These are phyloP conservation scores for Vishniacozyma victoriae DNA, from an alignment of 768 basidiomycete genomes.

Conservation along the genomic window DNA sequence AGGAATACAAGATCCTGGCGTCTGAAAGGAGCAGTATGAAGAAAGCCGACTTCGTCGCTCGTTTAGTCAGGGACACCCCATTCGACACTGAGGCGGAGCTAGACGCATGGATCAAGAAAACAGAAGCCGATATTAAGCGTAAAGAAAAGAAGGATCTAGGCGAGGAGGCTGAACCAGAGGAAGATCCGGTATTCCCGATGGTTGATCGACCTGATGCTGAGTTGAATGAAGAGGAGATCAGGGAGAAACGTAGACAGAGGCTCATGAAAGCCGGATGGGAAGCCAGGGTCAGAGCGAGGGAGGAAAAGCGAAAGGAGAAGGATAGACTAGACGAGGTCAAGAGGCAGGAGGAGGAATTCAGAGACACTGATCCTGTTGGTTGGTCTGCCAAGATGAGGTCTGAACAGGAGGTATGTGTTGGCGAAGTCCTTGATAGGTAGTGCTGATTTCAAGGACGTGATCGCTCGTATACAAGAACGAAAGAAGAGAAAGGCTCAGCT, in stretches of 20 bases:
- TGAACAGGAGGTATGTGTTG: conserved; percentile 67
- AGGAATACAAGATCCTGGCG: conserved; percentile 51
- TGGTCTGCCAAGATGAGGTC: conserved; percentile 70
- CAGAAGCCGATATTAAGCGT: conserved; percentile 70
- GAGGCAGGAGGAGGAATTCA: conserved; percentile 63
- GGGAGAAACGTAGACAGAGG: conserved; percentile 90
- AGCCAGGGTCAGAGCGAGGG: conserved; percentile 71
- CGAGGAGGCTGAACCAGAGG: conserved; percentile 61
- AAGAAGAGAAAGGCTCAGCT: conserved; percentile 71
- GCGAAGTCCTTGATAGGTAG: background rate
- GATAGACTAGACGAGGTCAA: conserved; percentile 48
- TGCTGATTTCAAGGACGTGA: conserved; percentile 57
- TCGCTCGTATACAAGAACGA: conserved; percentile 79
- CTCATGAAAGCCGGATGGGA: conserved; percentile 91
- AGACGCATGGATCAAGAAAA: conserved; percentile 64
- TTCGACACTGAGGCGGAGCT: conserved; percentile 54
- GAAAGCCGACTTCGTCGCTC: conserved; percentile 64
- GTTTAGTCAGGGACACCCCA: conserved; percentile 52
- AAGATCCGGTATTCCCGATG: conserved; percentile 75
- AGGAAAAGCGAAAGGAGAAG: conserved; percentile 80
- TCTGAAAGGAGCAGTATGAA: conserved; percentile 39
- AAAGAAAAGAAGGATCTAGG: conserved; percentile 74
- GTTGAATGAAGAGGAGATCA: conserved; percentile 82
- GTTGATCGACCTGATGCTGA: conserved; percentile 87
- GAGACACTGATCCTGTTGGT: conserved; percentile 61